phyloP scores from a whole-genome alignment of 306 rosid genomes.

The Acacia confusa region DNA sequence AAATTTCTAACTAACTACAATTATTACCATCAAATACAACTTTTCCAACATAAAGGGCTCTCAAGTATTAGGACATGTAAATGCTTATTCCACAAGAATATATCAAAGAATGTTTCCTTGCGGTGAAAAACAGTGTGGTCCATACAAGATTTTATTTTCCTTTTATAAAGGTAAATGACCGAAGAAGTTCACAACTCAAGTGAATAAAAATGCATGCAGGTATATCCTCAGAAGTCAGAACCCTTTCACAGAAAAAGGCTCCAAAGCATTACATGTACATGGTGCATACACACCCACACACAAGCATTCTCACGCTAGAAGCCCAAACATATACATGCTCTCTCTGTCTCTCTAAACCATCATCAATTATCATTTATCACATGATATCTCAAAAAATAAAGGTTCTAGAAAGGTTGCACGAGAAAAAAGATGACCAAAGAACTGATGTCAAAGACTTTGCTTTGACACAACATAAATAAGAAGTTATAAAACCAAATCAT shows the following conservation, averaged over 20 bases:
- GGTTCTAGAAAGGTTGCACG: not conserved
- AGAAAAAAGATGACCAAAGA: not conserved
- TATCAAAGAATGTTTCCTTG: not conserved
- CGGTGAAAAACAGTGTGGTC: not conserved
- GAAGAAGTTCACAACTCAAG: not conserved
- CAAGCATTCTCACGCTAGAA: not conserved
- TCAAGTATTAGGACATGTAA: not conserved
- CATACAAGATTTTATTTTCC: not conserved
- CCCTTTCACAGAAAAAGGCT: not conserved
- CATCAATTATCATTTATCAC: not conserved
- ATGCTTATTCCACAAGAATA: not conserved
- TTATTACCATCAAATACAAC: not conserved
- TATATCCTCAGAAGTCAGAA: not conserved
- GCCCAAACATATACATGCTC: not conserved
- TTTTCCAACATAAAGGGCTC: conserved; percentile 3
- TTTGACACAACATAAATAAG: not conserved
- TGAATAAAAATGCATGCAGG: conserved; percentile 1
- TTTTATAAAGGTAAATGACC: not conserved
- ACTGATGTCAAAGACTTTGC: not conserved
- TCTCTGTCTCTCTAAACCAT: not conserved
- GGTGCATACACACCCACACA: not conserved
- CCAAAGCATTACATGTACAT: not conserved
- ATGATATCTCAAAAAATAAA: not conserved
- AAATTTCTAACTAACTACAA: not conserved
- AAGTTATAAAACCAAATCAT: not conserved